A percentile compares a stretch with the other conserved stretches of the same genome.
Evolutionary conservation across 495 filamentous ascomycete genomes (phyloP).

Genomic region (Sporormia fimetaria): DNA sequence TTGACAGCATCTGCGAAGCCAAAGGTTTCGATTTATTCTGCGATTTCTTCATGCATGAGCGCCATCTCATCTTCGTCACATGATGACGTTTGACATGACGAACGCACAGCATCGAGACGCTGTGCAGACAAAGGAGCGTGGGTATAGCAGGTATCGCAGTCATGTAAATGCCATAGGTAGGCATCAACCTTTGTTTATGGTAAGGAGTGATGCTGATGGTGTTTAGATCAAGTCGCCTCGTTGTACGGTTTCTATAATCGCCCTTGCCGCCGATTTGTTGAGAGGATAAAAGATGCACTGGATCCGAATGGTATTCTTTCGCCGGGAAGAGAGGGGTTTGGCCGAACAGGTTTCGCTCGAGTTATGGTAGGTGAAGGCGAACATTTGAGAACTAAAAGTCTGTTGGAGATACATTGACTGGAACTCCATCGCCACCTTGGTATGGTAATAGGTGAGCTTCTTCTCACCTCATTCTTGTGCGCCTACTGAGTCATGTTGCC

Average conservation of each 20-base stretch:
- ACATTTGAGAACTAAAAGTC: conserved; percentile 15
- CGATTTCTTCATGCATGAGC: conserved; percentile 27
- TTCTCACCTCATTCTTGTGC: too few species aligned
- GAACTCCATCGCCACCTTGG: too few species aligned
- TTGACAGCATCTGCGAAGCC: conserved; percentile 17
- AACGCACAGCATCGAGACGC: conserved; percentile 9
- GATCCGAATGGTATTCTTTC: conserved; percentile 19
- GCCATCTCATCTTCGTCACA: conserved; percentile 24
- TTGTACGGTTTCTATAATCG: conserved; percentile 21
- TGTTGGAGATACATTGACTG: too few species aligned
- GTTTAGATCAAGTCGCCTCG: conserved; percentile 8
- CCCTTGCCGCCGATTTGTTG: conserved; percentile 19
- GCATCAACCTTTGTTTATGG: background rate
- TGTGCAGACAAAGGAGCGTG: conserved; percentile 11
- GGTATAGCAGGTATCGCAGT: conserved; percentile 19
- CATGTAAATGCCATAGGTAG: conserved; percentile 22
- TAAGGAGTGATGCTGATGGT: background rate
- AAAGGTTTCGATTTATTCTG: conserved; percentile 23
- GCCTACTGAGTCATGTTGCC: too few species aligned
- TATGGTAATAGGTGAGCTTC: too few species aligned
- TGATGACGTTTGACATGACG: conserved; percentile 25
- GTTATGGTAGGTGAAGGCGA: conserved; percentile 17
- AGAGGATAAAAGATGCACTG: conserved; percentile 19
- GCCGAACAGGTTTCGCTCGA: conserved; percentile 13
- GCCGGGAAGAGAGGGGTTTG: conserved; percentile 20